Conservation (phyloP, 1,284 basidiomycete genomes). For the Mixia osmundae region DNA sequence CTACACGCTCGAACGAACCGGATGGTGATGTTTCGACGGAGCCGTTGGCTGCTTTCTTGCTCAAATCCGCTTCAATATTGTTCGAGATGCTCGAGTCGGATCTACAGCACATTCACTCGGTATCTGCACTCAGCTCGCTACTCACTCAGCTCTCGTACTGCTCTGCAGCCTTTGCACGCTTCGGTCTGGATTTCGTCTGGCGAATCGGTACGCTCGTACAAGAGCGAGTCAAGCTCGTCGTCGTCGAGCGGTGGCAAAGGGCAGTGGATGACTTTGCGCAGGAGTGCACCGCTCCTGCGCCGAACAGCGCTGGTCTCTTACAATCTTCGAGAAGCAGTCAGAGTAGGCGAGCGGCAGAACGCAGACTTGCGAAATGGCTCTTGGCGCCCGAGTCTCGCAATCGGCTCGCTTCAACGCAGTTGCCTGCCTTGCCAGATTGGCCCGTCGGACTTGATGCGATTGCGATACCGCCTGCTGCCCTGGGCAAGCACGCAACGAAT, state of each 20-base stretch:
- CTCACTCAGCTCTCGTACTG: slow-evolving; percentile 82
- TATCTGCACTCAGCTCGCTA: slow-evolving; percentile 50
- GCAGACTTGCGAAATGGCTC: no score
- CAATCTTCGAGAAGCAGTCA: no score
- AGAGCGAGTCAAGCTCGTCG: slow-evolving; percentile 37
- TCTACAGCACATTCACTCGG: slow-evolving; percentile 31
- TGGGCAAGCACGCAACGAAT: background rate
- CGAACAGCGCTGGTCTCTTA: background rate
- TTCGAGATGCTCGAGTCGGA: slow-evolving; percentile 25
- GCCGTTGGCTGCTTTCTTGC: slow-evolving; percentile 35
- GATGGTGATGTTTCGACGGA: slow-evolving; percentile 22
- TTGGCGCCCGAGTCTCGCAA: slow-evolving; percentile 2
- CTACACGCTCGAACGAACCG: slow-evolving; percentile 9
- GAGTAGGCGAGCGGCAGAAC: no score
- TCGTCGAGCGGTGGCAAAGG: slow-evolving; percentile 21
- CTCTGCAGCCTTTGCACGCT: slow-evolving; percentile 65
- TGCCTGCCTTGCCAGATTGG: no score
- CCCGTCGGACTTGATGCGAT: no score
- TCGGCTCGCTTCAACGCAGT: background rate
- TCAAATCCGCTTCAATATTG: slow-evolving; percentile 32
- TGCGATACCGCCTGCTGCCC: background rate
- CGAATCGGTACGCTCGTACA: slow-evolving; percentile 31
- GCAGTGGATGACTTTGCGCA: slow-evolving; percentile 11
- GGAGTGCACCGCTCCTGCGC: slow-evolving; percentile 28
- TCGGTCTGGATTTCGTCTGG: slow-evolving; percentile 52